These are phyloP conservation scores for Blumeria graminis DNA, from an alignment of 2,329 filamentous ascomycete species.

Conservation along the genomic window DNA sequence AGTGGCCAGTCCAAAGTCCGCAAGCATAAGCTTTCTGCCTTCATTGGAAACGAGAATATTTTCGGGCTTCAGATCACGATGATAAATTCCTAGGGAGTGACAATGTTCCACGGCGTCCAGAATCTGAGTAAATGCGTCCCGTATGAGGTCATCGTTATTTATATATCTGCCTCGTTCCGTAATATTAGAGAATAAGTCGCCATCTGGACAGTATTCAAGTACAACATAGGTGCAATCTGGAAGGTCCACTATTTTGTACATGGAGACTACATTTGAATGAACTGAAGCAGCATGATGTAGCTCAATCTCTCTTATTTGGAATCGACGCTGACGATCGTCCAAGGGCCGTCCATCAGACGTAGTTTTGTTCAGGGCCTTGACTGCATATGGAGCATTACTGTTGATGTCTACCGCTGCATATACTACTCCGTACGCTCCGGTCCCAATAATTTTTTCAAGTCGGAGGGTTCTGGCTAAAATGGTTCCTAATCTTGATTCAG, in stretches of 20 bases:
- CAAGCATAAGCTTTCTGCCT: slow-evolving; percentile 78
- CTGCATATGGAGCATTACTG: slow-evolving; percentile 51
- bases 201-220: slow-evolving; percentile 89
- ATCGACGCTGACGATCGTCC: slow-evolving; percentile 65
- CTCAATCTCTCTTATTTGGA: slow-evolving; percentile 81
- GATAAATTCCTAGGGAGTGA: slow-evolving; percentile 83
- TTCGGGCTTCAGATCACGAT: slow-evolving; percentile 92
- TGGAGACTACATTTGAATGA: slow-evolving; percentile 80
- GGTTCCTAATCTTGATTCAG: slow-evolving; percentile 69
- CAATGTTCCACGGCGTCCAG: slow-evolving; percentile 91
- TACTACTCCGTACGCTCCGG: slow-evolving; percentile 89
- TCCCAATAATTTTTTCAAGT: slow-evolving; percentile 65
- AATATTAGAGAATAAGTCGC: slow-evolving; percentile 92
- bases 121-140: slow-evolving; percentile 77
- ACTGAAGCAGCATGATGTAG: slow-evolving; percentile 74
- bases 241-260: slow-evolving; percentile 82
- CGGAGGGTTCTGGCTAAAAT: slow-evolving; percentile 46
- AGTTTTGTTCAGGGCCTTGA: slow-evolving; percentile 89
- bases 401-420: slow-evolving; percentile 72
- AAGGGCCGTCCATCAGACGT: slow-evolving; percentile 45
- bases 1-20: slow-evolving; percentile 90
- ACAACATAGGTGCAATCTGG: slow-evolving; percentile 88
- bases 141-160: slow-evolving; percentile 72
- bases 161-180: slow-evolving; percentile 86
- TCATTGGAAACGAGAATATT: slow-evolving; percentile 84